A percentile compares a stretch with the other conserved stretches of the same genome.
phyloP scores from a whole-genome alignment of 2,329 filamentous ascomycete genomes.

The Monosporascus sp. region DNA sequence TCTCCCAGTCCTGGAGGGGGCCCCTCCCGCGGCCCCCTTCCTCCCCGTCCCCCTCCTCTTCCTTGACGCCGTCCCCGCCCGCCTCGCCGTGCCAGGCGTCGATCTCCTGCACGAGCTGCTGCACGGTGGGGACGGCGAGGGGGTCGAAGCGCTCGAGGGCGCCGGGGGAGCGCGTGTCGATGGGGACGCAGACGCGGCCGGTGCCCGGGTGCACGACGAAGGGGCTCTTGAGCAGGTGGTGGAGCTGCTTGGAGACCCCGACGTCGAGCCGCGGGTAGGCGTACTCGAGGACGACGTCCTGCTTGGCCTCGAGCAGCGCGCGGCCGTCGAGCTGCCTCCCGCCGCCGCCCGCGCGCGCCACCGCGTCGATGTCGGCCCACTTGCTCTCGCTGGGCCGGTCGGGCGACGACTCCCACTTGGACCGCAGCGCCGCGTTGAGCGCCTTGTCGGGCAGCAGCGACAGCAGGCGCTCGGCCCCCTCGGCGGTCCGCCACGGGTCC shows the following conservation, averaged over 20 bases:
- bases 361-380: conserved; percentile 87
- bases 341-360: conserved; percentile 72
- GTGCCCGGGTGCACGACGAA: conserved; percentile 97
- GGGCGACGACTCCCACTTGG: conserved; percentile 86
- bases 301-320: conserved; percentile 80
- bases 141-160: conserved; percentile 77
- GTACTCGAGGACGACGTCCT: conserved; percentile 94
- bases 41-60: conserved; percentile 16
- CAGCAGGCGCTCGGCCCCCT: conserved; percentile 72
- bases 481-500: conserved; percentile 72
- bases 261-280: conserved; percentile 96
- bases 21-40: conserved; percentile 27
- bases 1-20: conserved; percentile 82
- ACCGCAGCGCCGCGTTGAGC: conserved; percentile 72
- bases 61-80: conserved; percentile 28
- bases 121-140: conserved; percentile 81
- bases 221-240: conserved; percentile 94
- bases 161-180: conserved; percentile 59
- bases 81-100: conserved; percentile 64
- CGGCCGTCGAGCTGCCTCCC: conserved; percentile 63
- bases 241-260: conserved; percentile 94
- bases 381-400: conserved; percentile 72
- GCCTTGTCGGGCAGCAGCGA: conserved; percentile 76
- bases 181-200: conserved; percentile 90
- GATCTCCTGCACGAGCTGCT: conserved; percentile 75